Percentiles rank a stretch among this genome's conserved stretches.
Conservation (phyloP, 352 stramenopile genomes). For the Phytopythium vexans region DNA sequence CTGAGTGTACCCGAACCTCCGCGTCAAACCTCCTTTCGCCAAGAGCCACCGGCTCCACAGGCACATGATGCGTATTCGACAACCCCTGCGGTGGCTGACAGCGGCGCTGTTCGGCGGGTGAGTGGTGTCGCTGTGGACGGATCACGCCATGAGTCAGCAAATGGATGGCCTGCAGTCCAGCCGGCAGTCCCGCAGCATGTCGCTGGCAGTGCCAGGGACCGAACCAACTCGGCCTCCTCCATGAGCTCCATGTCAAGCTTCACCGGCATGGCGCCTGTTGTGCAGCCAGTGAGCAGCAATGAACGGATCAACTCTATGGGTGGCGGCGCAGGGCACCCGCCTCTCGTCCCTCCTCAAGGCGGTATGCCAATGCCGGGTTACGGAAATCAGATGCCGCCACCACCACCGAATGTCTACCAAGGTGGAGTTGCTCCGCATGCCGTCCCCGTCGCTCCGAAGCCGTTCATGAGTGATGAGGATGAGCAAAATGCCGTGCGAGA, state of each 20-base stretch:
- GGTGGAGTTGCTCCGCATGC: background rate
- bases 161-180: constrained; percentile 2
- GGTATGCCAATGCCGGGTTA: constrained; percentile 16
- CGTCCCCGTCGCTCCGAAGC: constrained; percentile 12
- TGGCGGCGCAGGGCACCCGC: background rate
- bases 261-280: constrained; percentile 17
- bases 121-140: constrained; percentile 4
- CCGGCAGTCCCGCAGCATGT: background rate
- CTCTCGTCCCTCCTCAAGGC: constrained; percentile 6
- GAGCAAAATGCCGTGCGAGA: constrained; percentile 45
- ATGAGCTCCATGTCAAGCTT: constrained; percentile 44
- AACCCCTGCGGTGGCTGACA: background rate
- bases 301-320: constrained; percentile 13
- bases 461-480: constrained; percentile 59
- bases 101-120: background rate
- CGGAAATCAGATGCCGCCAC: constrained; percentile 3
- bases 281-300: constrained; percentile 19
- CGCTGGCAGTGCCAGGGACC: constrained; percentile 11
- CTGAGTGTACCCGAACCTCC: constrained; percentile 17
- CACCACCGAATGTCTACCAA: constrained; percentile 3
- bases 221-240: constrained; percentile 37
- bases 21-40: constrained; percentile 13
- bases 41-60: constrained; percentile 2
- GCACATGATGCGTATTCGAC: background rate
- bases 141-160: constrained; percentile 1